Conservation (phyloP, 139 green algal species). For the Chlamydomonas schloesseri region DNA sequence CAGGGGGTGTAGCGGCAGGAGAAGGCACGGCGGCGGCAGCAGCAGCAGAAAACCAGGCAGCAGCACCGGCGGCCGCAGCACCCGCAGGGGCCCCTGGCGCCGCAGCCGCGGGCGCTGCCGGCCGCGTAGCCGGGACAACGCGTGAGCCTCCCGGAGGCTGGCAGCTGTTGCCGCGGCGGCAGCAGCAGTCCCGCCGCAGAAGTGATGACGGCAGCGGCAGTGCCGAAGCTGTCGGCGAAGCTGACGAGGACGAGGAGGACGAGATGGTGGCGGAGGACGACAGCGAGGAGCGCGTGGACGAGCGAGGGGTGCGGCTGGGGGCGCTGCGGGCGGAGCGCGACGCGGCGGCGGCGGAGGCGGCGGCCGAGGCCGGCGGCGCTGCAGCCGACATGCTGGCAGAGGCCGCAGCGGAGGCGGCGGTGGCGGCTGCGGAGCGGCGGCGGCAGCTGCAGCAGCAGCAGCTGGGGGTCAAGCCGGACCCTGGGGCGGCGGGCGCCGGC, state of each 20-base stretch:
- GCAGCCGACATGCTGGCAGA: not conserved
- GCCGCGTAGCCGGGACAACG: too few relatives aligned
- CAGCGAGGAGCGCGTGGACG: conserved; percentile 28
- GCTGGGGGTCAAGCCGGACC: not conserved
- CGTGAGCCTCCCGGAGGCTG: too few relatives aligned
- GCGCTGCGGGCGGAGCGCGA: conserved; percentile 25
- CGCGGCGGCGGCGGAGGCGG: conserved; percentile 11
- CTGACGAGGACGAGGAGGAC: not conserved
- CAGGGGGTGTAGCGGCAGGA: conserved; percentile 2
- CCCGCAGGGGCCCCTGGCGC: too few relatives aligned
- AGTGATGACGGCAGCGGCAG: too few relatives aligned
- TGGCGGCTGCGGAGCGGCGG: not conserved
- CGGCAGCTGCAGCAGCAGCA: not conserved
- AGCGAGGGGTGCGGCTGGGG: conserved; percentile 9
- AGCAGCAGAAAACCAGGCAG: not conserved
- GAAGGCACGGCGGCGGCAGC: not conserved
- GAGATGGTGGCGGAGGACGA: conserved; percentile 41
- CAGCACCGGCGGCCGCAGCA: too few relatives aligned
- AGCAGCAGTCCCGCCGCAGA: too few relatives aligned
- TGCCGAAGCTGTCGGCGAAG: not conserved
- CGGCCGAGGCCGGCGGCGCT: conserved; percentile 8
- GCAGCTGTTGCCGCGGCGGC: too few relatives aligned
- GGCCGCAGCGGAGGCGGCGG: not conserved
- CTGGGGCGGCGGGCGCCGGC: not conserved
- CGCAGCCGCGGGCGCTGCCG: too few relatives aligned